Evolutionary conservation across 768 basidiomycete species (phyloP).

Genomic region (Neoboletus magnificus): DNA sequence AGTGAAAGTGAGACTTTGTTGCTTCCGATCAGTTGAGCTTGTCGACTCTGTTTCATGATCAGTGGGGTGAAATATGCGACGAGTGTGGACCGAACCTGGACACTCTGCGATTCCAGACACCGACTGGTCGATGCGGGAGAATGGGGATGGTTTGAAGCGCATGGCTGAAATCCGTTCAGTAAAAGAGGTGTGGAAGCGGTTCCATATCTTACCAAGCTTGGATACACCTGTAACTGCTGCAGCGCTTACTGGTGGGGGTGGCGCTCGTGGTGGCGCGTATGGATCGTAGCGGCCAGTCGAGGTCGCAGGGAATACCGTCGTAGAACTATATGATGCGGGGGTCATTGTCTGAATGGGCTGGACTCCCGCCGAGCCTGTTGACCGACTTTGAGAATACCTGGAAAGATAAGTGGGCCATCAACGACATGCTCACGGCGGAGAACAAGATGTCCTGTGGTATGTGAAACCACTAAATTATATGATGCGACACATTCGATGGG

Average conservation of each 20-base stretch:
- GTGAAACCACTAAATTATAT: slow-evolving; percentile 4
- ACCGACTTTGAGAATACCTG: slow-evolving; percentile 30
- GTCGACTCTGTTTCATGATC: slow-evolving; percentile 56
- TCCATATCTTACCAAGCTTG: slow-evolving; percentile 27
- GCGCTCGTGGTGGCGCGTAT: slow-evolving; percentile 56
- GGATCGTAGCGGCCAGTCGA: slow-evolving; percentile 57
- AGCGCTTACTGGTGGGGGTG: slow-evolving; percentile 37
- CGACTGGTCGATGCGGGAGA: slow-evolving; percentile 63
- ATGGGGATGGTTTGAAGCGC: slow-evolving; percentile 78
- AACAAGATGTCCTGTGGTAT: slow-evolving; percentile 3
- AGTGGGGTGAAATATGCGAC: neutral
- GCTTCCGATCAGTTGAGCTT: slow-evolving; percentile 73
- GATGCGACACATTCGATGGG: slow-evolving; percentile 8
- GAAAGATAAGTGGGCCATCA: slow-evolving; percentile 15
- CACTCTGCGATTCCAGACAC: slow-evolving; percentile 70
- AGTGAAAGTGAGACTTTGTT: slow-evolving; percentile 58
- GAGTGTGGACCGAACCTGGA: slow-evolving; percentile 53
- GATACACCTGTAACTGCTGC: slow-evolving; percentile 27
- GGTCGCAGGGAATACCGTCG: slow-evolving; percentile 23
- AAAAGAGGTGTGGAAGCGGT: slow-evolving; percentile 2
- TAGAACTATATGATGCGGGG: slow-evolving; percentile 19
- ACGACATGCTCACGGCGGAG: slow-evolving; percentile 6
- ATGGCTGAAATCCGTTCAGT: slow-evolving; percentile 45
- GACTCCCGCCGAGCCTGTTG: slow-evolving; percentile 20
- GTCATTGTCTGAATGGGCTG: slow-evolving; percentile 26